These are phyloP conservation scores for Begonia fuchsioides DNA, from an alignment of 306 rosid species.

Conservation along the genomic window DNA sequence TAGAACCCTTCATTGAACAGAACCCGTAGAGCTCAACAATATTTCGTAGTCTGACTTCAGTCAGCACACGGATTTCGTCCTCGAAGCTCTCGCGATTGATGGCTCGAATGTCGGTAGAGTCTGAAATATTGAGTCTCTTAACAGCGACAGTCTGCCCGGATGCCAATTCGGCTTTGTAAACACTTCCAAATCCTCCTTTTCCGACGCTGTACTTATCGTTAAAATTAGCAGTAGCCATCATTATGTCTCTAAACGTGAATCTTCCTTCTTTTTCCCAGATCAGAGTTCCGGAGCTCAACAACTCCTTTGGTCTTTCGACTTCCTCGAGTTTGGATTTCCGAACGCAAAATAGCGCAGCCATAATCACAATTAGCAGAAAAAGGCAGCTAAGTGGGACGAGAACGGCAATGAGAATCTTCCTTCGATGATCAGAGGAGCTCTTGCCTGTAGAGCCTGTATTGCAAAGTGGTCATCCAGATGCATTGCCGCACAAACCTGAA, in stretches of 20 bases:
- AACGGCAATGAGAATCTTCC: neutral
- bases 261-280: neutral
- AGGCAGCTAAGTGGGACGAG: slow-evolving; percentile 1
- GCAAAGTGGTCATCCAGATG: neutral
- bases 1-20: neutral
- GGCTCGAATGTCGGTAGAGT: neutral
- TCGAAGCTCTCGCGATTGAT: neutral
- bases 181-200: no score
- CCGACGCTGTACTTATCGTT: neutral
- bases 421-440: neutral
- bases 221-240: neutral
- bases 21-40: neutral
- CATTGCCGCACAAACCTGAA: slow-evolving; percentile 1
- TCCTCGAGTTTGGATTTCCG: slow-evolving; percentile 1
- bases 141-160: neutral
- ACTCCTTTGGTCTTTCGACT: neutral
- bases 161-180: neutral
- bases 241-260: neutral
- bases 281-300: no score
- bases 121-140: no score
- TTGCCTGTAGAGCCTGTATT: neutral
- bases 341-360: neutral
- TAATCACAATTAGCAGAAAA: neutral
- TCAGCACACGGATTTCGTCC: neutral
- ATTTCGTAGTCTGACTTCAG: neutral